Percentiles rank a stretch among this genome's conserved stretches.
phyloP scores from a whole-genome alignment of 2,329 filamentous ascomycete species.

The Xylogone sp. region DNA sequence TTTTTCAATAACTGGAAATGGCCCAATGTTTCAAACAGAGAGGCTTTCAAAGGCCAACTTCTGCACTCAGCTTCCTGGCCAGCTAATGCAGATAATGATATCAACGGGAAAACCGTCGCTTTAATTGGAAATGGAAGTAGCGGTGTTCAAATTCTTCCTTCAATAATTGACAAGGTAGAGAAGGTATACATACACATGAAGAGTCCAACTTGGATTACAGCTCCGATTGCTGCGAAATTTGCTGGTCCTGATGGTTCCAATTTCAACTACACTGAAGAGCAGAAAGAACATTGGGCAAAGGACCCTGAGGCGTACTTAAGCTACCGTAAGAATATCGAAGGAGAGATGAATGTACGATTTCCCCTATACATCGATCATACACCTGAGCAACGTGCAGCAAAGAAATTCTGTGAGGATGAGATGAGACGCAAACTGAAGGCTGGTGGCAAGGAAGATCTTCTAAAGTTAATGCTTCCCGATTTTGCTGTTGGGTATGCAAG shows the following conservation, averaged over 20 bases:
- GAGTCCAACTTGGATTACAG: constrained; percentile 49
- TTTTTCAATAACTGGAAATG: constrained; percentile 26
- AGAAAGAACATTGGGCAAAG: constrained; percentile 6
- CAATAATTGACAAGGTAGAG: constrained; percentile 43
- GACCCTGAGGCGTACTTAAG: constrained; percentile 14
- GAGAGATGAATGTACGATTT: constrained; percentile 21
- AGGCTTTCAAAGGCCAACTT: constrained; percentile 37
- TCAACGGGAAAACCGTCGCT: constrained; percentile 42
- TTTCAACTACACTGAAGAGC: constrained; percentile 1
- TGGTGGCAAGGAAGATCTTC: neutral
- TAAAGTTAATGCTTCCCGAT: constrained; percentile 9
- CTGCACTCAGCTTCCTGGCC: constrained; percentile 41
- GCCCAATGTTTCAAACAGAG: constrained; percentile 13
- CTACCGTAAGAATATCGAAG: constrained; percentile 12
- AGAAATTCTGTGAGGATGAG: neutral
- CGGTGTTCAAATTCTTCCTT: constrained; percentile 52
- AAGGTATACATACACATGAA: constrained; percentile 50
- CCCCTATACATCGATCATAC: constrained; percentile 18
- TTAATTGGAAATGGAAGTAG: constrained; percentile 55
- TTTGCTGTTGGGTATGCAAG: constrained; percentile 26
- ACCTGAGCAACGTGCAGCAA: constrained; percentile 5
- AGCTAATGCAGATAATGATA: constrained; percentile 16
- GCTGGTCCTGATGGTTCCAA: constrained; percentile 1
- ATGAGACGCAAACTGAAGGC: neutral
- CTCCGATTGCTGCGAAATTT: constrained; percentile 15